Evolutionary conservation across 2,329 filamentous ascomycete genomes (phyloP).

Genomic region (Cladosporium halotolerans): DNA sequence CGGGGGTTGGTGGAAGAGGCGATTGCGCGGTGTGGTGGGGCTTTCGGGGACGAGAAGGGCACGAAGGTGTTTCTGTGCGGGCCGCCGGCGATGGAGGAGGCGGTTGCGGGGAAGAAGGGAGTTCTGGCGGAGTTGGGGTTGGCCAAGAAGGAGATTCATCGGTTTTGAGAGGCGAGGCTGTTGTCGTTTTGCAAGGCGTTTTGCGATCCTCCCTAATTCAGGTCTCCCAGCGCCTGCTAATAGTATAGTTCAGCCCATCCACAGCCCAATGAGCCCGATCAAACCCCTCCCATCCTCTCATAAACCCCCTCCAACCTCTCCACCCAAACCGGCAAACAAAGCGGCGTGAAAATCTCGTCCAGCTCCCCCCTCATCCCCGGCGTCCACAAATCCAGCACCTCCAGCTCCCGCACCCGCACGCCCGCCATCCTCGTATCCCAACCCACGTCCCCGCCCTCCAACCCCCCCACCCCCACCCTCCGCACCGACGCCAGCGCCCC

Average conservation of each 20-base stretch:
- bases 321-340: conserved; percentile 26
- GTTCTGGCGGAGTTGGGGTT: conserved; percentile 55
- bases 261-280: background rate
- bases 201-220: background rate
- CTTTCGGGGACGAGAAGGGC: conserved; percentile 30
- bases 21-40: conserved; percentile 33
- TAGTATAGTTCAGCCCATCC: too few species aligned
- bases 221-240: too few species aligned
- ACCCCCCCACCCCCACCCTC: background rate
- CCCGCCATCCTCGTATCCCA: conserved; percentile 1
- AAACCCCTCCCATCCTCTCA: conserved; percentile 10
- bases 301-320: conserved; percentile 23
- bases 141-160: conserved; percentile 51
- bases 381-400: conserved; percentile 17
- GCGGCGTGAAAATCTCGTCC: conserved; percentile 21
- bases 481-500: conserved; percentile 10
- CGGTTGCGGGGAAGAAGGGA: conserved; percentile 48
- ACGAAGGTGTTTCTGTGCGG: conserved; percentile 64
- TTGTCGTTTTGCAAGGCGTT: conserved; percentile 1
- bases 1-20: conserved; percentile 49
- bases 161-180: conserved; percentile 40
- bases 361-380: conserved; percentile 20
- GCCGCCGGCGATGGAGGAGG: conserved; percentile 59
- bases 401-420: background rate
- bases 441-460: background rate